Percentiles rank a stretch among this genome's conserved stretches.
These are phyloP conservation scores for Exophiala bonariae DNA, from an alignment of 2,329 filamentous ascomycete species.

Conservation along the genomic window DNA sequence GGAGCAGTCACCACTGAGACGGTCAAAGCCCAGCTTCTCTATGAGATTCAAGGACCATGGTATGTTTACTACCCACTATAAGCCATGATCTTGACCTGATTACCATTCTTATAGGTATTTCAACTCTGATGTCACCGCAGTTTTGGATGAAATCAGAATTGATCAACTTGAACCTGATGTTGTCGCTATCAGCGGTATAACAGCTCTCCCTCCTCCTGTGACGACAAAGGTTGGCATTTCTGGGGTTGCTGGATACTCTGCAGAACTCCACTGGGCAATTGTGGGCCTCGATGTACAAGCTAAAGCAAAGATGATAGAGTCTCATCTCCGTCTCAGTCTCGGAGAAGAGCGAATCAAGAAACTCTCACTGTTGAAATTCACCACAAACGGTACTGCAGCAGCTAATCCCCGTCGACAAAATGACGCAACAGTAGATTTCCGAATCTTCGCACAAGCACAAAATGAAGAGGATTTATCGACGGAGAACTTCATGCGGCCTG, in stretches of 20 bases:
- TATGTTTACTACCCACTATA: too few relatives aligned
- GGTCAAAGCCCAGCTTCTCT: slow-evolving; percentile 50
- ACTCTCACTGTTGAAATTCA: slow-evolving; percentile 21
- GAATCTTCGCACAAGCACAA: slow-evolving; percentile 43
- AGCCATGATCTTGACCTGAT: too few relatives aligned
- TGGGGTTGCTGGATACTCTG: slow-evolving; percentile 46
- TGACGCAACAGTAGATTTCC: slow-evolving; percentile 33
- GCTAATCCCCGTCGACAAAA: slow-evolving; percentile 34
- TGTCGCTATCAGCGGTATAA: slow-evolving; percentile 34
- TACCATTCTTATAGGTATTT: too few relatives aligned
- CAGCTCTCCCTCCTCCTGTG: slow-evolving; percentile 44
- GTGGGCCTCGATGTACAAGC: slow-evolving; percentile 44
- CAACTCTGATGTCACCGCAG: slow-evolving; percentile 47
- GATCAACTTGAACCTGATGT: slow-evolving; percentile 34
- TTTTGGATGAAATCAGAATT: slow-evolving; percentile 37
- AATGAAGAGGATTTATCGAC: slow-evolving; percentile 29
- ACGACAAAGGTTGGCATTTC: slow-evolving; percentile 52
- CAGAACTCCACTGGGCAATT: slow-evolving; percentile 44
- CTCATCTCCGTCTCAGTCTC: slow-evolving; percentile 38
- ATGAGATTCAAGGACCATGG: slow-evolving; percentile 49
- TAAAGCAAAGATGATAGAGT: slow-evolving; percentile 45
- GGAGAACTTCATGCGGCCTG: slow-evolving; percentile 26
- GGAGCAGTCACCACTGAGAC: slow-evolving; percentile 48
- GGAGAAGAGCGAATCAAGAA: slow-evolving; percentile 6
- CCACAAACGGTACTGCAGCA: slow-evolving; percentile 12